A percentile compares a stretch with the other conserved stretches of the same genome.
phyloP scores from a whole-genome alignment of 805 yeast genomes.

The Debaryomyces maramus region DNA sequence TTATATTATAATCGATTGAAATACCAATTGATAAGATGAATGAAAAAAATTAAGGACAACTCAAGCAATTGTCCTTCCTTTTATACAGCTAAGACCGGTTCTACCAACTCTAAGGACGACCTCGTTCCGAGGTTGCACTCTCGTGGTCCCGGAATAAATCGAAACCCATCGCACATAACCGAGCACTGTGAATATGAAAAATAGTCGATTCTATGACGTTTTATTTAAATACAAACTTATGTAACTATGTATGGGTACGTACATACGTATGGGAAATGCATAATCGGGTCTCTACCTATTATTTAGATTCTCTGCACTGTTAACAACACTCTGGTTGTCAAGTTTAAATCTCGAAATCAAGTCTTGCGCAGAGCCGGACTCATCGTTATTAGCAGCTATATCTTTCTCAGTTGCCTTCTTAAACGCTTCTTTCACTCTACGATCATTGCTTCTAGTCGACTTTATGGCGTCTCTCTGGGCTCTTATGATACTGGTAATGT shows the following conservation, averaged over 20 bases:
- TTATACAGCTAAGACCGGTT: neutral
- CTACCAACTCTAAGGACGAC: slow-evolving; percentile 7
- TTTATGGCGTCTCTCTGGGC: slow-evolving; percentile 40
- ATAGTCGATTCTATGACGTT: neutral
- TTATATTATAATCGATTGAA: slow-evolving; percentile 1
- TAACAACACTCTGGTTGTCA: slow-evolving; percentile 29
- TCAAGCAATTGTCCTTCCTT: slow-evolving; percentile 1
- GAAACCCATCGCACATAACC: neutral
- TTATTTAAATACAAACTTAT: neutral
- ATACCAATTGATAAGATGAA: slow-evolving; percentile 1
- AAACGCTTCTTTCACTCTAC: slow-evolving; percentile 41
- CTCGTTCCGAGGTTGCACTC: slow-evolving; percentile 10
- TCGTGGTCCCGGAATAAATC: slow-evolving; percentile 3
- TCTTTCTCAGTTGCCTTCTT: slow-evolving; percentile 7
- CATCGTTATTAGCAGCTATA: no score
- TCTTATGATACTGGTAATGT: slow-evolving; percentile 33
- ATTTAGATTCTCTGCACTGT: slow-evolving; percentile 19
- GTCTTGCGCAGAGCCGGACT: neutral
- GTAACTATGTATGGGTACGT: neutral
- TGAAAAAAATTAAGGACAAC: slow-evolving; percentile 3
- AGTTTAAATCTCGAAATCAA: slow-evolving; percentile 15
- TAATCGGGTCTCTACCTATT: no score
- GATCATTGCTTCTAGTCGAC: slow-evolving; percentile 43
- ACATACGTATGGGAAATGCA: no score
- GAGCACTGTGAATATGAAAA: neutral